A percentile compares a stretch with the other conserved stretches of the same genome.
phyloP scores from a whole-genome alignment of 2,329 filamentous ascomycete genomes.

The Aureobasidium sp. region DNA sequence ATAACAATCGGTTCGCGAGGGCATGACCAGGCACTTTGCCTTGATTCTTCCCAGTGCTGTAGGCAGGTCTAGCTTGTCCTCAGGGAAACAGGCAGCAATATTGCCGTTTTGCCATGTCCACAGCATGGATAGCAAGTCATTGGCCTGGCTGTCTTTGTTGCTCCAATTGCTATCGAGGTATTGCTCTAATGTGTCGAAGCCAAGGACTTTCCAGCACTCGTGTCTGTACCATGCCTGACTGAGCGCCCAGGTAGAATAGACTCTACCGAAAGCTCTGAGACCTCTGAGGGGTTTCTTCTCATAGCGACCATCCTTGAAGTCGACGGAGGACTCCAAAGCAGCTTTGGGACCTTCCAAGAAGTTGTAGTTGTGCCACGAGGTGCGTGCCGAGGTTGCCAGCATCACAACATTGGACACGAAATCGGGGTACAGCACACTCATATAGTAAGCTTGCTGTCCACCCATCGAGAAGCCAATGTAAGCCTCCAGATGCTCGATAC shows the following conservation, averaged over 20 bases:
- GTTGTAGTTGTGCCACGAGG: conserved; percentile 44
- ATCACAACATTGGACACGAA: conserved; percentile 39
- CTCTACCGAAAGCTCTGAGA: conserved; percentile 29
- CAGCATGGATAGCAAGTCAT: conserved; percentile 30
- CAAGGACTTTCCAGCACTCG: conserved; percentile 27
- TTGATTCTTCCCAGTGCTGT: conserved; percentile 28
- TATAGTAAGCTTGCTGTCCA: conserved; percentile 46
- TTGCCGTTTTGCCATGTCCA: conserved; percentile 36
- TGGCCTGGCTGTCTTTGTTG: conserved; percentile 18
- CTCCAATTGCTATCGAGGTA: conserved; percentile 26
- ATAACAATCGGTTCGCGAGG: conserved; percentile 32
- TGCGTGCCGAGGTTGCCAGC: conserved; percentile 43
- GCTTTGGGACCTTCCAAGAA: conserved; percentile 47
- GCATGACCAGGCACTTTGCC: conserved; percentile 31
- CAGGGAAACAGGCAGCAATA: conserved; percentile 23
- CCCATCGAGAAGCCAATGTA: conserved; percentile 51
- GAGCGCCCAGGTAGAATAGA: conserved; percentile 33
- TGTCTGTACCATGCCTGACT: conserved; percentile 33
- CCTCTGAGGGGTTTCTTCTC: conserved; percentile 22
- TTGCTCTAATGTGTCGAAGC: conserved; percentile 23
- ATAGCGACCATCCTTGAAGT: conserved; percentile 31
- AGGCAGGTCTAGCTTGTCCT: conserved; percentile 23
- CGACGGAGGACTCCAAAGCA: conserved; percentile 36
- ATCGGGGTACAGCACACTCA: conserved; percentile 41
- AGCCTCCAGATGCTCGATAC: conserved; percentile 35